Conservation (phyloP, 2,329 filamentous ascomycete species). For the Botrytis galanthina region DNA sequence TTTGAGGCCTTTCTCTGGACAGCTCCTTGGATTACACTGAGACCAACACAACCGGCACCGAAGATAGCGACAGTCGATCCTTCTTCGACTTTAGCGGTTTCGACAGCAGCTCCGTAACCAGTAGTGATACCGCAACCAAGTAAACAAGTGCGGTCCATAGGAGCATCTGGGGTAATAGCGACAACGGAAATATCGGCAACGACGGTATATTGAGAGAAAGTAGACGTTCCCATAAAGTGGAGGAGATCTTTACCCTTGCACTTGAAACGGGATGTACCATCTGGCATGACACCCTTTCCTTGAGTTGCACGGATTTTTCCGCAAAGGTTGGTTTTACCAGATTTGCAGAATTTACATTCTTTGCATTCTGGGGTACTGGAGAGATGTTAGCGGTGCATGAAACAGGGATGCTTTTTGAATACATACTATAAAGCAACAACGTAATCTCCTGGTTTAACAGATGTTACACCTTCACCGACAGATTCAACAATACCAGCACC, state of each 20-base stretch:
- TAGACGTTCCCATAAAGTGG: conserved; percentile 99
- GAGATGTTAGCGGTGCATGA: conserved; percentile 14
- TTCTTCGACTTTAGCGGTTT: conserved; percentile 88
- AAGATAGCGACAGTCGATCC: conserved; percentile 90
- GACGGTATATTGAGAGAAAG: conserved; percentile 98
- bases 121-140: conserved; percentile 98
- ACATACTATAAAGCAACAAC: conserved; percentile 83
- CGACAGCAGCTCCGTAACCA: conserved; percentile 91
- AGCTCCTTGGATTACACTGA: conserved; percentile 92
- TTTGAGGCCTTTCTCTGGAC: conserved; percentile 52
- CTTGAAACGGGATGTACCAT: conserved; percentile 91
- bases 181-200: conserved; percentile 98
- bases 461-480: conserved; percentile 90
- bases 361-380: conserved; percentile 88
- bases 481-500: conserved; percentile 91
- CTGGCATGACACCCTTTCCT: conserved; percentile 94
- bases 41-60: conserved; percentile 91
- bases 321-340: conserved; percentile 98
- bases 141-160: conserved; percentile 94
- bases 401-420: neutral
- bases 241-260: conserved; percentile 93
- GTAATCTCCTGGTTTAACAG: conserved; percentile 89
- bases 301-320: conserved; percentile 98
- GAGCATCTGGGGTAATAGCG: conserved; percentile 82
- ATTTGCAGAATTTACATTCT: conserved; percentile 99